Percentiles rank a stretch among this genome's conserved stretches.
These are phyloP conservation scores for Sordariomycetes sp. DNA, from an alignment of 2,329 filamentous ascomycete genomes.

Conservation along the genomic window DNA sequence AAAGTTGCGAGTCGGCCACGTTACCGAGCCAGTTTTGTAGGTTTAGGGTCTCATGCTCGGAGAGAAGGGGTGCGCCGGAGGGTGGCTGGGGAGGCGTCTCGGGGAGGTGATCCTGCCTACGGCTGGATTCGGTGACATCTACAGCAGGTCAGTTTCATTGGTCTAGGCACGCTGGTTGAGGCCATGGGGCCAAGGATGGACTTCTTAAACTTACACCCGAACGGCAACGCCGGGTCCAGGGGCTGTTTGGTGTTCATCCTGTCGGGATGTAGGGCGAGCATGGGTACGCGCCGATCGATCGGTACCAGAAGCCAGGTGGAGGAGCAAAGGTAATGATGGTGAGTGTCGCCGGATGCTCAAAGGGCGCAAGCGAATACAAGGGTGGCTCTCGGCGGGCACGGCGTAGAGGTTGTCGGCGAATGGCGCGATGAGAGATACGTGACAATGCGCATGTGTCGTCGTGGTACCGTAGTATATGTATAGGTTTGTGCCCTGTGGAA, in stretches of 20 bases:
- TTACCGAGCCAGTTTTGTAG: slow-evolving; percentile 45
- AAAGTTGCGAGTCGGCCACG: slow-evolving; percentile 36
- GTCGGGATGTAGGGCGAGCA: slow-evolving; percentile 42
- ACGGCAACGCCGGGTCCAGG: slow-evolving; percentile 33
- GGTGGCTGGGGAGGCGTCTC: slow-evolving; percentile 46
- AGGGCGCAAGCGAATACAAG: background rate
- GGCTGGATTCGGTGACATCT: slow-evolving; percentile 27
- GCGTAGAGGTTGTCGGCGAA: background rate
- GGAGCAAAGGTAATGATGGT: background rate
- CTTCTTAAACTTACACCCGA: slow-evolving; percentile 57
- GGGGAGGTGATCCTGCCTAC: background rate
- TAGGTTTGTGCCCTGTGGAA: background rate
- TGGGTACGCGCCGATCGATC: slow-evolving; percentile 24
- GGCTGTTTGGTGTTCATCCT: slow-evolving; percentile 48
- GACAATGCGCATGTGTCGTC: too few species aligned
- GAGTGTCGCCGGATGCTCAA: background rate
- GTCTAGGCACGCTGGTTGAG: too few species aligned
- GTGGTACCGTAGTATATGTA: background rate
- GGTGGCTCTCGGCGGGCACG: background rate
- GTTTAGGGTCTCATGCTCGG: slow-evolving; percentile 45
- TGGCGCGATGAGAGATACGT: too few species aligned
- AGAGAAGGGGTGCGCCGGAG: slow-evolving; percentile 50
- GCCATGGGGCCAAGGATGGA: too few species aligned
- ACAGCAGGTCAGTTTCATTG: background rate
- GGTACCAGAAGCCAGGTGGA: background rate